Conservation (phyloP, 768 basidiomycete genomes). For the Boletus rufocinnamomeus region DNA sequence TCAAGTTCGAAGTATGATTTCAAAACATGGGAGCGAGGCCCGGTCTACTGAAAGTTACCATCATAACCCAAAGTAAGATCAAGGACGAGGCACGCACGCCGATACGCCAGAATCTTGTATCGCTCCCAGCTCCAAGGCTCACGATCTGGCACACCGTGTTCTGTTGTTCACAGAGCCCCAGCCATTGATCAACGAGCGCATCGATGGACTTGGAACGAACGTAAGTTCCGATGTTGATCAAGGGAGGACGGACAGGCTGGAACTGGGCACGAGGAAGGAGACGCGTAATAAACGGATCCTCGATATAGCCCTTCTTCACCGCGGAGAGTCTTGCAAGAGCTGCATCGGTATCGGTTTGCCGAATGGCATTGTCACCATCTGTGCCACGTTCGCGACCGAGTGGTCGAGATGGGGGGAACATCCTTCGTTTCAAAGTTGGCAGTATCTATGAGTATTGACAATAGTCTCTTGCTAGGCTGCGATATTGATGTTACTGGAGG, state of each 20-base stretch:
- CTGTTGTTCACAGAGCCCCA: slow-evolving; percentile 45
- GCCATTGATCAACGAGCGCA: slow-evolving; percentile 65
- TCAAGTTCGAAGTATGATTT: slow-evolving; percentile 84
- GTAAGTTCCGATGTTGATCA: slow-evolving; percentile 96
- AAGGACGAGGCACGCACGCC: slow-evolving; percentile 52
- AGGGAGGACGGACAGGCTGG: slow-evolving; percentile 64
- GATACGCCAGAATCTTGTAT: slow-evolving; percentile 93
- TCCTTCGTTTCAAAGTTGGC: background rate
- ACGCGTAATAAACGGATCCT: slow-evolving; percentile 69
- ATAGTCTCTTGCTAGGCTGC: background rate
- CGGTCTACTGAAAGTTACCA: slow-evolving; percentile 47
- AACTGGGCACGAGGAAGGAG: slow-evolving; percentile 71
- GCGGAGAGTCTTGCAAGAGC: slow-evolving; percentile 86
- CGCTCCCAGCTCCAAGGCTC: slow-evolving; percentile 94
- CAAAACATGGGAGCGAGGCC: slow-evolving; percentile 50
- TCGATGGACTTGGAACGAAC: slow-evolving; percentile 84
- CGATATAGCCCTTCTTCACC: slow-evolving; percentile 73
- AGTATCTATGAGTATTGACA: no score
- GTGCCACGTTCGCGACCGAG: slow-evolving; percentile 20
- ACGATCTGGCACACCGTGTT: slow-evolving; percentile 76
- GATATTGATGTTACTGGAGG: background rate
- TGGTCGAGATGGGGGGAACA: slow-evolving; percentile 18
- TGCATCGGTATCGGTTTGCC: slow-evolving; percentile 82
- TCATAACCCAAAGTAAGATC: slow-evolving; percentile 11
- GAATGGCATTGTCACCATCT: slow-evolving; percentile 64